Conservation (phyloP, 1,284 basidiomycete genomes). For the Naganishia liquefaciens region DNA sequence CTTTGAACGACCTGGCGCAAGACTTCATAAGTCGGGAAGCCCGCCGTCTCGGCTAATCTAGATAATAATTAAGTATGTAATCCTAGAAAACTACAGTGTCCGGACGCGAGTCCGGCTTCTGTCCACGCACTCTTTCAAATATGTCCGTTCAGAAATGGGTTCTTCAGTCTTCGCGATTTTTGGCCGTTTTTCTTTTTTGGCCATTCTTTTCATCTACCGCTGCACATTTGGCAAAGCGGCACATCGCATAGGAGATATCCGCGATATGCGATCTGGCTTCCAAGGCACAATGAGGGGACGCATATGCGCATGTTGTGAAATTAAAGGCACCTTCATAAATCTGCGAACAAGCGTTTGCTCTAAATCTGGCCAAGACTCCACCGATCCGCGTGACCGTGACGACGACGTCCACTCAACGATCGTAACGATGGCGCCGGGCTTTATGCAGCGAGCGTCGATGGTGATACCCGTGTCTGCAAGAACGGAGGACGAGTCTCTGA, state of each 20-base stretch:
- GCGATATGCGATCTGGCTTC: neutral
- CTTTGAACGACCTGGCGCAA: too few relatives aligned
- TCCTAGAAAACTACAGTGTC: slow-evolving; percentile 2
- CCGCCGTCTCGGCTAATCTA: too few relatives aligned
- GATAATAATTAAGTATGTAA: slow-evolving; percentile 1
- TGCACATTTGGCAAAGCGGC: slow-evolving; percentile 7
- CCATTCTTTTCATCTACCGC: neutral
- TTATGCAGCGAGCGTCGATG: slow-evolving; percentile 13
- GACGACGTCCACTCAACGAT: neutral
- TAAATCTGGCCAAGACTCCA: neutral
- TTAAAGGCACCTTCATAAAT: neutral
- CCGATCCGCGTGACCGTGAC: neutral
- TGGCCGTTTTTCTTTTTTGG: neutral
- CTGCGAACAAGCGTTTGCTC: neutral
- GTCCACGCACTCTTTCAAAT: slow-evolving; percentile 1
- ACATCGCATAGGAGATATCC: neutral
- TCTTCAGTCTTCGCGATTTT: neutral
- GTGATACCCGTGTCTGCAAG: slow-evolving; percentile 1
- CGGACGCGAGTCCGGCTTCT: slow-evolving; percentile 13
- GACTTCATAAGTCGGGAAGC: too few relatives aligned
- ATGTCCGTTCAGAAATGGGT: slow-evolving; percentile 19
- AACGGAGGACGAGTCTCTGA: slow-evolving; percentile 7
- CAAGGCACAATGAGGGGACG: neutral
- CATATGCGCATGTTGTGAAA: neutral
- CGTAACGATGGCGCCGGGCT: slow-evolving; percentile 4